These are phyloP conservation scores for Chrysanthemum makinoi DNA, from an alignment of 129 eudicot species.

Conservation along the genomic window DNA sequence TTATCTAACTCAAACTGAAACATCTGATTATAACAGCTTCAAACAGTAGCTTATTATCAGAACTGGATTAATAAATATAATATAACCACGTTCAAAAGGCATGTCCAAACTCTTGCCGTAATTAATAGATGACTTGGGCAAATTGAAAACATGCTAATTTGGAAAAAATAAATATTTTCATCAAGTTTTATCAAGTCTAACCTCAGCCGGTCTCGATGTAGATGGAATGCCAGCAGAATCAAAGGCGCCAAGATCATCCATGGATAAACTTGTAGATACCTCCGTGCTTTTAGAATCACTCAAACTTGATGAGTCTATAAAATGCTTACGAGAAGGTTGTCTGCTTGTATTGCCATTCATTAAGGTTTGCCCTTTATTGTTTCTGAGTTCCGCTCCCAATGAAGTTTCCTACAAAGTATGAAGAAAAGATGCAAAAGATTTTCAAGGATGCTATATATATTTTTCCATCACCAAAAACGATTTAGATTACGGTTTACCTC, in stretches of 20 bases:
- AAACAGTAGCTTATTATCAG: not conserved
- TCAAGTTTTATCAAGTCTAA: slow-evolving; percentile 28
- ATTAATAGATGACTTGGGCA: not conserved
- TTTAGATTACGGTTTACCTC: slow-evolving; percentile 46
- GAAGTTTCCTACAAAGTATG: slow-evolving; percentile 48
- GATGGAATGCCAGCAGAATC: slow-evolving; percentile 56
- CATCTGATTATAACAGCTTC: not conserved
- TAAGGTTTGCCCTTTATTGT: slow-evolving; percentile 59
- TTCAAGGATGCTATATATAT: not conserved
- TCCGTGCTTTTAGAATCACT: slow-evolving; percentile 66
- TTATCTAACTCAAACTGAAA: not conserved
- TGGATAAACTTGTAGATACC: slow-evolving; percentile 50
- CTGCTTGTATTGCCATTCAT: slow-evolving; percentile 56
- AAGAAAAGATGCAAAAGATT: slow-evolving; percentile 1
- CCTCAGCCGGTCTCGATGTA: slow-evolving; percentile 59
- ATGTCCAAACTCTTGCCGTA: not conserved
- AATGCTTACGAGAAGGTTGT: slow-evolving; percentile 57
- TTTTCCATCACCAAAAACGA: not conserved
- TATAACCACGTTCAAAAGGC: not conserved
- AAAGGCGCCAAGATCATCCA: slow-evolving; percentile 56
- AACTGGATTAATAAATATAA: not conserved
- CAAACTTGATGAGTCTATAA: slow-evolving; percentile 47
- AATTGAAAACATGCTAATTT: not conserved
- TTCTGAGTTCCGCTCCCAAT: slow-evolving; percentile 59
- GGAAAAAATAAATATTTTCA: not conserved